Conservation (phyloP, 495 filamentous ascomycete species). For the Cercophora scortea region DNA sequence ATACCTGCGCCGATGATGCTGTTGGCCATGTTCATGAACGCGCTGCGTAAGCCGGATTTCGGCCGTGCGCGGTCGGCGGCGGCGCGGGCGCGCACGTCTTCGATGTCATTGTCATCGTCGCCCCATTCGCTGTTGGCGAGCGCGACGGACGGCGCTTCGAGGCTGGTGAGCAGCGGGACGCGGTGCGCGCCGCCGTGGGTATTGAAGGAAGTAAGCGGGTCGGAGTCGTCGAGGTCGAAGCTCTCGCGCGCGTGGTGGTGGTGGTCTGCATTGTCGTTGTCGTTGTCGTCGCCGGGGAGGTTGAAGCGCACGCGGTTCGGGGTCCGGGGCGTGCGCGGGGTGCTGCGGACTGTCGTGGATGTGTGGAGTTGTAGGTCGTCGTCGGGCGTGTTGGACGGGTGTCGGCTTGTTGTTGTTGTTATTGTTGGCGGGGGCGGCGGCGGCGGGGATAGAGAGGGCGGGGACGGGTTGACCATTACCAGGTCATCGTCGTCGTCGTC, state of each 20-base stretch:
- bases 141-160: conserved; percentile 82
- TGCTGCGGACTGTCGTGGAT: background rate
- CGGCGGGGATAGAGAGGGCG: background rate
- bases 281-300: conserved; percentile 42
- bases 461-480: background rate
- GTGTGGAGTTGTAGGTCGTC: too few species aligned
- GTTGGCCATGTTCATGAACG: conserved; percentile 99
- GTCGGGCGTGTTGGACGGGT: background rate
- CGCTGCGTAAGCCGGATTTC: conserved; percentile 38
- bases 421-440: background rate
- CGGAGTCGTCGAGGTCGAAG: conserved; percentile 28
- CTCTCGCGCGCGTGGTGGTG: conserved; percentile 34
- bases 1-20: conserved; percentile 97
- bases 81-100: conserved; percentile 35
- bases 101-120: conserved; percentile 46
- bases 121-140: conserved; percentile 49
- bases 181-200: conserved; percentile 42
- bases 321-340: conserved; percentile 62
- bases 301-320: conserved; percentile 86
- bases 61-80: conserved; percentile 38
- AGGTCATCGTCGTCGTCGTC: conserved; percentile 4
- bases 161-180: conserved; percentile 71
- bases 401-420: too few species aligned
- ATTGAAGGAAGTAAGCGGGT: conserved; percentile 6
- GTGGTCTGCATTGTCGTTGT: conserved; percentile 21